These are phyloP conservation scores for Ustilago loliicola DNA, from an alignment of 1,284 basidiomycete species.

Conservation along the genomic window DNA sequence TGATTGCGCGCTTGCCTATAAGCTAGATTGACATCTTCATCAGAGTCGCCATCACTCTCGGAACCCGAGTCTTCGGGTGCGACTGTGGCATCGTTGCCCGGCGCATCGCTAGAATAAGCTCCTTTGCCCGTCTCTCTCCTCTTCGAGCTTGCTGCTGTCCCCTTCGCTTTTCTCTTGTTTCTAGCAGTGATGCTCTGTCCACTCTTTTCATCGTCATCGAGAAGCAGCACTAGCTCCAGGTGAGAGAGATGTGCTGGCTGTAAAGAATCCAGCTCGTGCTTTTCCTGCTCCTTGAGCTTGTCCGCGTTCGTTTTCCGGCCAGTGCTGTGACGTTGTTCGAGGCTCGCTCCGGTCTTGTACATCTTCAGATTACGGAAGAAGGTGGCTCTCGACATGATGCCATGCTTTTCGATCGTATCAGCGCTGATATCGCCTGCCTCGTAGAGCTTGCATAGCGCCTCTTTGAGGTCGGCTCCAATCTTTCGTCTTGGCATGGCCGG, in stretches of 20 bases:
- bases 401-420: slow-evolving; percentile 53
- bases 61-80: slow-evolving; percentile 27
- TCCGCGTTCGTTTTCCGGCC: slow-evolving; percentile 55
- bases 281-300: slow-evolving; percentile 51
- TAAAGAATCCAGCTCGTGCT: slow-evolving; percentile 36
- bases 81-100: background rate
- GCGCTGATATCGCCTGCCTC: slow-evolving; percentile 54
- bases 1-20: slow-evolving; percentile 14
- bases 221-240: slow-evolving; percentile 34
- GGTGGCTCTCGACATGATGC: slow-evolving; percentile 55
- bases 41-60: slow-evolving; percentile 33
- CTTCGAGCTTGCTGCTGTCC: slow-evolving; percentile 11
- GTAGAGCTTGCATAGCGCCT: slow-evolving; percentile 56
- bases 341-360: slow-evolving; percentile 51
- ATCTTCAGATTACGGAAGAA: slow-evolving; percentile 53
- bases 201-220: slow-evolving; percentile 30
- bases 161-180: slow-evolving; percentile 30
- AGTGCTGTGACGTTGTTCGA: slow-evolving; percentile 54
- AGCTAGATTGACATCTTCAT: slow-evolving; percentile 20
- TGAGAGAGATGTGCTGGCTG: slow-evolving; percentile 34
- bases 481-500: slow-evolving; percentile 46
- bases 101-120: slow-evolving; percentile 5
- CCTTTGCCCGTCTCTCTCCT: slow-evolving; percentile 14
- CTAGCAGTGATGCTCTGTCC: background rate
- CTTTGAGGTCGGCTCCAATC: slow-evolving; percentile 57